Base-by-base conservation (phyloP, 257 asterid species). In the Nyctanthes arbortristis region DNA sequence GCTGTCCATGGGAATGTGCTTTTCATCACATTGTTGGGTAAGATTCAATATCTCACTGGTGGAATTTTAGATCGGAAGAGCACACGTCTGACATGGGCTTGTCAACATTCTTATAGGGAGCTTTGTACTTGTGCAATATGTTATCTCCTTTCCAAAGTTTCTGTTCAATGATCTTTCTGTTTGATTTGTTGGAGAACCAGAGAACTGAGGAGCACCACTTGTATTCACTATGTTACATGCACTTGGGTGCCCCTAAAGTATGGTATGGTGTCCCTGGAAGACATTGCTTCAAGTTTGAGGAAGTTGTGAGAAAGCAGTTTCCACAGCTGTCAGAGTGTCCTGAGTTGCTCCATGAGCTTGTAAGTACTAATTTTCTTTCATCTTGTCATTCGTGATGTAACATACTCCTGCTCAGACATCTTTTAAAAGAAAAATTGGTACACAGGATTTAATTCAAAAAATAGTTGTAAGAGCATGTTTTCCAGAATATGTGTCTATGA, bases 1-100 rank as follows among this genome's bases (percentile, higher is more conserved):
- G 47, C 77, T 82, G 69, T 83, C 56, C 71, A 11, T 90, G 34
- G 99, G 95, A 66, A 89, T 87, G 96, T 91, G 99, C 85, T 89
- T 93, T 72, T 80, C 96, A 58, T 86, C 99, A 7, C 80, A 66
- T 62, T 80, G 80, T 47, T 93, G 99, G 99, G 99, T 93, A 83
- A 77, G 91, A 61, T 74, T 56, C 65, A 63, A 12, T 65, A 54
- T 68, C 1, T 63, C 39, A 34, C 13, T 16, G 18, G 31, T 40
- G 16, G n/a, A 20, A 33, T 28, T 58, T 32, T 64, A 37, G n/a
- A n/a, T n/a, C n/a, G n/a, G n/a, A n/a, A n/a, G n/a, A n/a, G n/a
- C n/a, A n/a, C n/a, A n/a, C n/a, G n/a, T n/a, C n/a, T n/a, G n/a
- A n/a, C 61, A 63, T 35, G n/a, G 40, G 16, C 24, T n/a, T 20